Evolutionary conservation across 78 protist species (phyloP).

Genomic region (Dictyostelium firmibasis): DNA sequence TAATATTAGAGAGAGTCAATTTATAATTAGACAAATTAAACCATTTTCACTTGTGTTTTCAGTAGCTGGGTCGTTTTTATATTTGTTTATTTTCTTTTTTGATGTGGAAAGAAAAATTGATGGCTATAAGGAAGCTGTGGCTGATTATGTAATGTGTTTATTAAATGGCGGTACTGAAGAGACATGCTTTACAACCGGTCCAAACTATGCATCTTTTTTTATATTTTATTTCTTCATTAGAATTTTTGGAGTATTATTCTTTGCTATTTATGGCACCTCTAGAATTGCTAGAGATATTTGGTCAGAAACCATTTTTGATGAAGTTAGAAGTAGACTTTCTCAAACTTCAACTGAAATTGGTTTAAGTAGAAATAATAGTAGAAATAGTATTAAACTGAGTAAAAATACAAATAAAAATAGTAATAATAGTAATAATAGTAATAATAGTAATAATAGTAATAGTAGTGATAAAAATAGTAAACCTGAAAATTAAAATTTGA

Average conservation of each 20-base stretch:
- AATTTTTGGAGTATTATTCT: background rate
- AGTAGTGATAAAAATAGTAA: background rate
- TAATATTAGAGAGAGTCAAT: background rate
- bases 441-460: background rate
- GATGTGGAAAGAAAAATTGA: background rate
- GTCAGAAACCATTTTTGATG: background rate
- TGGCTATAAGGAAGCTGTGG: background rate
- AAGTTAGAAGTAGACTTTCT: background rate
- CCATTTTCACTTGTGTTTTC: slow-evolving; percentile 14
- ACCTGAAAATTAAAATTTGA: too few species aligned
- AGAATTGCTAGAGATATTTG: background rate
- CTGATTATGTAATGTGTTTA: background rate
- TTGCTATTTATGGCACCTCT: background rate
- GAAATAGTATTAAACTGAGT: background rate
- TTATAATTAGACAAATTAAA: slow-evolving; percentile 19
- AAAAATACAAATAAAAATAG: background rate
- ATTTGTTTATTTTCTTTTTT: background rate
- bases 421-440: background rate
- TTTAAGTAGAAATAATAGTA: background rate
- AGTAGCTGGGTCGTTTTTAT: slow-evolving; percentile 14
- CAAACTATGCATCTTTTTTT: background rate
- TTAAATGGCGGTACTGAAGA: background rate
- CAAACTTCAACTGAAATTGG: background rate
- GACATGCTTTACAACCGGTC: background rate
- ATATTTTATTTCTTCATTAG: slow-evolving; percentile 3